Evolutionary conservation across 306 rosid genomes (phyloP), one percentile per base, ranked within the genome.

Genomic region (Adenanthera pavonina): DNA sequence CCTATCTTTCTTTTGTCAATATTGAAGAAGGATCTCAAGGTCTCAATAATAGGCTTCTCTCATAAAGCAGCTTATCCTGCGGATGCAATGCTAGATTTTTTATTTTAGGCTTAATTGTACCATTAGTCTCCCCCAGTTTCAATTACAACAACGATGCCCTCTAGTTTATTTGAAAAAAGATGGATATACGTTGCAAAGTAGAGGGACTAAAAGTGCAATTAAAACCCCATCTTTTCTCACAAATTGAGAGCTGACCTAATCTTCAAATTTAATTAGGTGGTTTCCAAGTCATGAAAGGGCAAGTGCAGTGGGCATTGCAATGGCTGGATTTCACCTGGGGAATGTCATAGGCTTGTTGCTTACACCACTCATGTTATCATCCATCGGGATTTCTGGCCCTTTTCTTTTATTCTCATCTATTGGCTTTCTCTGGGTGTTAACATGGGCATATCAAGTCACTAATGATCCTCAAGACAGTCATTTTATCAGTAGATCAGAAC

Each of bases 281-380:
- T 95, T 93, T 83, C 97, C 99, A 16, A 87, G 66, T 60, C 83
- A 93, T 72, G 97, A 95, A 86, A 87, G 99, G 80, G 97, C 99
- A 48, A 95, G 91, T 82, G 99, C 99, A 30, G 81, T 93, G 49
- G 99, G 99, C 38, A 81, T 90, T 33, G 93, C 99, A 72, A 93
- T 95, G 99, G 99, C 92, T 72, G 99, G 99, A 68, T 95, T 95
- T 89, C 97, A 95, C 84, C 89, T 93, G 48, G 99, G 97, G 84
- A 95, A 95, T 88, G 99, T 95, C 2, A 7, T 72, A 16, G 99
- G 97, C 86, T 88, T 95, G 79, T 80, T 95, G 56, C 82, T 95
- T 5, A 91, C 99, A 64, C 99, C 97, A 34, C 69, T 93, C 43
- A 90, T 93, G 97, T 15, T 93, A 36, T 89, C 99, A 16, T 81